phyloP scores from a whole-genome alignment of 1,139 yeast genomes.

The Arxiozyma slooffiae region DNA sequence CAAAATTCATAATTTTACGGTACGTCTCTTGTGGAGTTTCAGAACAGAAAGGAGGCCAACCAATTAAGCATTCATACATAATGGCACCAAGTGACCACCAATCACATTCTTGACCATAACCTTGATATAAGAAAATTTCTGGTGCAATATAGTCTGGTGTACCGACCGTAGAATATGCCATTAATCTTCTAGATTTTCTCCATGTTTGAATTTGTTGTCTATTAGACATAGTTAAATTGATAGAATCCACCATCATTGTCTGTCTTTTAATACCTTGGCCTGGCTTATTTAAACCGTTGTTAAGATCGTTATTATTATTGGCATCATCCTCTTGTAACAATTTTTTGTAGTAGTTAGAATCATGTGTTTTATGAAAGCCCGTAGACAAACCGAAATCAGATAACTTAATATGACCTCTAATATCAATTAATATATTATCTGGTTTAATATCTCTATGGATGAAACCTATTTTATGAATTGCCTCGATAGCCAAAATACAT shows the following conservation, averaged over 20 bases:
- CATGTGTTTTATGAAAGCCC: slow-evolving; percentile 80
- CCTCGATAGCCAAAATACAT: slow-evolving; percentile 76
- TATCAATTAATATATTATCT: slow-evolving; percentile 70
- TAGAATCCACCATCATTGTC: slow-evolving; percentile 88
- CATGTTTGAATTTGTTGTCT: slow-evolving; percentile 97
- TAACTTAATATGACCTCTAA: slow-evolving; percentile 67
- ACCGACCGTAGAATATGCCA: slow-evolving; percentile 98
- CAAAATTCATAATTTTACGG: slow-evolving; percentile 90
- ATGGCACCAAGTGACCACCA: slow-evolving; percentile 99
- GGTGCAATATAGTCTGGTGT: slow-evolving; percentile 99
- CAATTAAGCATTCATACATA: slow-evolving; percentile 96
- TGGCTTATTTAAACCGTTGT: slow-evolving; percentile 27
- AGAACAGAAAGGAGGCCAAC: slow-evolving; percentile 99
- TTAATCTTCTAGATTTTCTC: slow-evolving; percentile 89
- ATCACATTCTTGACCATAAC: slow-evolving; percentile 98
- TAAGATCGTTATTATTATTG: slow-evolving; percentile 8
- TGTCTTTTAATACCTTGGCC: slow-evolving; percentile 41
- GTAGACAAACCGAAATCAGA: slow-evolving; percentile 80
- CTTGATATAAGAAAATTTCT: slow-evolving; percentile 91
- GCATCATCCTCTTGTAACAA: slow-evolving; percentile 51
- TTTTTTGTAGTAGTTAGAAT: slow-evolving; percentile 66
- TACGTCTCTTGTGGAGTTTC: slow-evolving; percentile 99
- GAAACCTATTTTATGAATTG: slow-evolving; percentile 69
- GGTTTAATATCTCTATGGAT: slow-evolving; percentile 80
- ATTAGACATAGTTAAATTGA: slow-evolving; percentile 88